phyloP scores from a whole-genome alignment of 306 rosid genomes.

The Citrullus amarus region DNA sequence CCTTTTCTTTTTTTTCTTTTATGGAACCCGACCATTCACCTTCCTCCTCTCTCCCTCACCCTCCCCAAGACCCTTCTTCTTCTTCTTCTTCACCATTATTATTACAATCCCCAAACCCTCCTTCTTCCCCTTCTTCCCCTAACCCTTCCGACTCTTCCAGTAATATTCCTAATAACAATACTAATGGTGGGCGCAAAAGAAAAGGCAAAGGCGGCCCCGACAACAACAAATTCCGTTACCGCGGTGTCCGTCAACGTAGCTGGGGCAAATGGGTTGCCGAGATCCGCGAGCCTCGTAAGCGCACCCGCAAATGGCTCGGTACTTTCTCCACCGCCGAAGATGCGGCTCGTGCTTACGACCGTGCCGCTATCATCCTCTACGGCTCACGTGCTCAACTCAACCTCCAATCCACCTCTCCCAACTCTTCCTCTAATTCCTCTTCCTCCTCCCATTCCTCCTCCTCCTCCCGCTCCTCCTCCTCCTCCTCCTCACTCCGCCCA shows the following conservation, averaged over 20 bases:
- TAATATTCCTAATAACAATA: background rate
- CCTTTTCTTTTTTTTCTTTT: conserved; percentile 7
- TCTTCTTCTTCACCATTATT: background rate
- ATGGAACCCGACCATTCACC: conserved; percentile 23
- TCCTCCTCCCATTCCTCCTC: conserved; percentile 14
- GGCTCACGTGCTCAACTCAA: conserved; percentile 85
- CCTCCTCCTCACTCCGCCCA: conserved; percentile 46
- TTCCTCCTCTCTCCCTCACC: conserved; percentile 14
- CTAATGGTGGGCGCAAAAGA: conserved; percentile 14
- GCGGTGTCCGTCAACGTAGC: conserved; percentile 87
- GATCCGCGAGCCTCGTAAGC: conserved; percentile 90
- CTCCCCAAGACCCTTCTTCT: conserved; percentile 17
- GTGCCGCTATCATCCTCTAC: conserved; percentile 76
- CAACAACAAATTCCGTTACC: conserved; percentile 78
- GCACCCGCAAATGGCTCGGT: conserved; percentile 91
- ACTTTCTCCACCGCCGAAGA: conserved; percentile 91
- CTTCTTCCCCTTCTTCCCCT: background rate
- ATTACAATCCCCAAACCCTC: background rate
- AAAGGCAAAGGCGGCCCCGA: conserved; percentile 95
- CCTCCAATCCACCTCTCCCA: conserved; percentile 57
- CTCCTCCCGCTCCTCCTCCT: conserved; percentile 25
- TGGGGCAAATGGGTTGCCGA: conserved; percentile 99
- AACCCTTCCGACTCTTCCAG: background rate
- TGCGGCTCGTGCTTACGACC: conserved; percentile 90
- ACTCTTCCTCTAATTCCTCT: conserved; percentile 5